Conservation (phyloP, 1,284 basidiomycete genomes). For the Schizophyllum commune region DNA sequence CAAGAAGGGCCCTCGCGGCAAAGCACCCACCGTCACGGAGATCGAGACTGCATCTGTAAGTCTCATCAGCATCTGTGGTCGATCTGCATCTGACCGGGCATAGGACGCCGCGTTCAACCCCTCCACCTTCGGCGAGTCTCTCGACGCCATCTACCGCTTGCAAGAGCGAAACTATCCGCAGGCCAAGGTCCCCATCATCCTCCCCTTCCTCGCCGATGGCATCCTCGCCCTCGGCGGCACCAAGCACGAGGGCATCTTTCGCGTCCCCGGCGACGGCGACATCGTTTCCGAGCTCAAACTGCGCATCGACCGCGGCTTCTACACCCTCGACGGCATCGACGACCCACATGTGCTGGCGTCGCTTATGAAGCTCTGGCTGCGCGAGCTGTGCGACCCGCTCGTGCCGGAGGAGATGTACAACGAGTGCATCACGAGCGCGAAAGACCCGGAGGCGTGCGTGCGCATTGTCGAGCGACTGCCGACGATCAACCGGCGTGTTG, state of each 20-base stretch:
- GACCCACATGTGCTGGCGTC: slow-evolving; percentile 86
- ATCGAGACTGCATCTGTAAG: slow-evolving; percentile 82
- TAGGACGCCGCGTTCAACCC: slow-evolving; percentile 90
- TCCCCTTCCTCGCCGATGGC: slow-evolving; percentile 86
- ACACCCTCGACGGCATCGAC: slow-evolving; percentile 79
- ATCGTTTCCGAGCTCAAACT: slow-evolving; percentile 79
- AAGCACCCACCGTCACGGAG: slow-evolving; percentile 71
- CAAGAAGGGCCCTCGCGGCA: slow-evolving; percentile 77
- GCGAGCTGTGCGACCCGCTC: slow-evolving; percentile 83
- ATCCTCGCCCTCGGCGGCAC: slow-evolving; percentile 83
- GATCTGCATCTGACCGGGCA: slow-evolving; percentile 2
- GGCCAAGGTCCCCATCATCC: slow-evolving; percentile 81
- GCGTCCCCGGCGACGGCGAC: slow-evolving; percentile 84
- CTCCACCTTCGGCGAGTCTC: slow-evolving; percentile 84
- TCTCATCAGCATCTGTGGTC: slow-evolving; percentile 10
- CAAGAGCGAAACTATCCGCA: slow-evolving; percentile 81
- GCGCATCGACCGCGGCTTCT: slow-evolving; percentile 84
- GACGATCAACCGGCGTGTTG: slow-evolving; percentile 75
- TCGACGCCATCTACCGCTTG: slow-evolving; percentile 75
- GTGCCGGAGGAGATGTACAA: slow-evolving; percentile 84
- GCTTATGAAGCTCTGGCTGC: slow-evolving; percentile 85
- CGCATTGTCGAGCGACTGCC: slow-evolving; percentile 72
- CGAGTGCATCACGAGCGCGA: slow-evolving; percentile 69
- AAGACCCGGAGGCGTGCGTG: slow-evolving; percentile 62
- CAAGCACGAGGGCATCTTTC: slow-evolving; percentile 83